phyloP scores from a whole-genome alignment of 805 yeast genomes.

The Citeromyces matritensis region DNA sequence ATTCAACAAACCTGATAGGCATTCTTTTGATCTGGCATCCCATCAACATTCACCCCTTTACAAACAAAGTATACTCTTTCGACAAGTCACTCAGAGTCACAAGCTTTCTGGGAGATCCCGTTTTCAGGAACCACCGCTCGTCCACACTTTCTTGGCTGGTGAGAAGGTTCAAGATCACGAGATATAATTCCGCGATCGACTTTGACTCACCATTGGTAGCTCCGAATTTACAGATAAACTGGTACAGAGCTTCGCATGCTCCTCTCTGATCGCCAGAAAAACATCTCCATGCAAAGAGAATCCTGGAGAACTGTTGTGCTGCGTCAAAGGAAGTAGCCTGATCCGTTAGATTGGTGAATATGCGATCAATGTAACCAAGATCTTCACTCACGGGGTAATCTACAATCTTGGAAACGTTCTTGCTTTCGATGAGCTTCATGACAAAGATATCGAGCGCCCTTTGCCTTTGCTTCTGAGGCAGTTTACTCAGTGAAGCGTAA shows the following conservation, averaged over 20 bases:
- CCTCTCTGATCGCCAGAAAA: conserved; percentile 35
- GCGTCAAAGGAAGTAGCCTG: conserved; percentile 9
- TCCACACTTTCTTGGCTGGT: conserved; percentile 16
- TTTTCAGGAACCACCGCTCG: conserved; percentile 23
- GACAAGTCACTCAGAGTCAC: conserved; percentile 6
- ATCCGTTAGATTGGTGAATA: conserved; percentile 18
- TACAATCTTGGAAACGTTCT: conserved; percentile 21
- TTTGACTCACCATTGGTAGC: conserved; percentile 6
- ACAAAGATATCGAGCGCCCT: conserved; percentile 18
- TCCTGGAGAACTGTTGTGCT: conserved; percentile 27
- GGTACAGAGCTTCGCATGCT: conserved; percentile 24
- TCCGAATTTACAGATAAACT: conserved; percentile 15
- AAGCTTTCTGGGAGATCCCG: conserved; percentile 4
- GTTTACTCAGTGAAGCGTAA: conserved; percentile 11
- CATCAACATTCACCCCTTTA: no score
- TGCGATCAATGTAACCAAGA: conserved; percentile 22
- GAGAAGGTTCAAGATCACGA: conserved; percentile 21
- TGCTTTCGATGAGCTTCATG: conserved; percentile 19
- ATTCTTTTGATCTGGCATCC: no score
- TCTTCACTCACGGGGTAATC: conserved; percentile 27
- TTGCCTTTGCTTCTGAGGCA: conserved; percentile 9
- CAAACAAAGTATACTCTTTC: conserved; percentile 4
- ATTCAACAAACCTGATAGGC: no score
- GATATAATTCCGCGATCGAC: conserved; percentile 18
- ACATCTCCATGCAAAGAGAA: conserved; percentile 34